phyloP scores from a whole-genome alignment of 768 basidiomycete species.

The Russula dissimulans region DNA sequence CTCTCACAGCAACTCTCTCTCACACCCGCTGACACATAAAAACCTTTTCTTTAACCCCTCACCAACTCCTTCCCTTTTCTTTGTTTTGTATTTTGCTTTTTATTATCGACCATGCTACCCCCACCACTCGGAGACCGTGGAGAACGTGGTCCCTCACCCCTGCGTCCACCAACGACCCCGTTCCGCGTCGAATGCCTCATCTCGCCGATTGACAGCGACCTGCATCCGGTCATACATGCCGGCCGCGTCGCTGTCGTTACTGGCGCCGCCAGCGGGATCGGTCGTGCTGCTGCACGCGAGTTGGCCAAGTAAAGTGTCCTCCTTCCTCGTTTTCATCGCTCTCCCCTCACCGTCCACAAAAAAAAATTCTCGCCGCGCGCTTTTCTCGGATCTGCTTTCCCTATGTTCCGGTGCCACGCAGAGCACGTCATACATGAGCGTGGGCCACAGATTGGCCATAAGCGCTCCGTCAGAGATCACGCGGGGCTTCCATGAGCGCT shows the following conservation, averaged over 20 bases:
- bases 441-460: too few relatives aligned
- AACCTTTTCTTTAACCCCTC: background rate
- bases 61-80: background rate
- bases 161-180: slow-evolving; percentile 24
- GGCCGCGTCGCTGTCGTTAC: slow-evolving; percentile 53
- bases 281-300: slow-evolving; percentile 47
- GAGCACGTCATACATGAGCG: too few relatives aligned
- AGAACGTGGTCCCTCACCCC: slow-evolving; percentile 26
- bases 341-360: background rate
- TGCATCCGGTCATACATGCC: slow-evolving; percentile 43
- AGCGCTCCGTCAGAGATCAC: too few relatives aligned
- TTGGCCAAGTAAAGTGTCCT: slow-evolving; percentile 53
- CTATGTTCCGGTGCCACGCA: background rate
- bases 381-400: background rate
- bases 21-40: too few relatives aligned
- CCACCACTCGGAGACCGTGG: slow-evolving; percentile 15
- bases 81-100: background rate
- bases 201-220: slow-evolving; percentile 32
- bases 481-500: background rate
- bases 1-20: background rate
- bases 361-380: too few relatives aligned
- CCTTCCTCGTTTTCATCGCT: background rate
- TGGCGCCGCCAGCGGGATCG: slow-evolving; percentile 51
- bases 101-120: background rate
- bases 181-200: slow-evolving; percentile 26